A percentile compares a stretch with the other conserved stretches of the same genome.
Evolutionary conservation across 352 stramenopile genomes (phyloP).

Genomic region (Saprolegnia parasitica): DNA sequence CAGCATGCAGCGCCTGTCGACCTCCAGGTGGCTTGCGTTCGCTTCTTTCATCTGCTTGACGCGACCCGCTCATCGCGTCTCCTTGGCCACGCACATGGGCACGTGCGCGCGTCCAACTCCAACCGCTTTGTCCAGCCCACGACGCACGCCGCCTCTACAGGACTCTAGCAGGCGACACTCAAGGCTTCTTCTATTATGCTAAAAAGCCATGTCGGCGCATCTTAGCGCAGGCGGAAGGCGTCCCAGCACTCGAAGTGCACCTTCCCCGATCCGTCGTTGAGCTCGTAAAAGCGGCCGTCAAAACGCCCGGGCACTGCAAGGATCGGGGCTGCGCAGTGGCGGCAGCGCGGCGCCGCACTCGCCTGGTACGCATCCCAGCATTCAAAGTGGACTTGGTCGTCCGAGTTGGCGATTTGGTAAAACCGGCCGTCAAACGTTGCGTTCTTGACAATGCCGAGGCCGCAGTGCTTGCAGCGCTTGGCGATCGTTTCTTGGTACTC

Average conservation of each 20-base stretch:
- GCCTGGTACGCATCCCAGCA: conserved; percentile 81
- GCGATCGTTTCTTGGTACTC: conserved; percentile 64
- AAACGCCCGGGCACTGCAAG: conserved; percentile 66
- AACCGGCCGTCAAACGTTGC: conserved; percentile 72
- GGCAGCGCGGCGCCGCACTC: conserved; percentile 64
- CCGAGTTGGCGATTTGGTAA: conserved; percentile 60
- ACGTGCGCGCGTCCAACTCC: too few relatives aligned
- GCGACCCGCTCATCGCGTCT: too few relatives aligned
- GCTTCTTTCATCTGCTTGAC: too few relatives aligned
- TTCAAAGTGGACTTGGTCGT: conserved; percentile 73
- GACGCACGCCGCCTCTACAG: too few relatives aligned
- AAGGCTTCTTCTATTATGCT: too few relatives aligned
- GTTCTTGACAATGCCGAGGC: conserved; percentile 61
- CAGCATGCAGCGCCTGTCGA: too few relatives aligned
- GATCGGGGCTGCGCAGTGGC: conserved; percentile 69
- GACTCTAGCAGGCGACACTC: too few relatives aligned
- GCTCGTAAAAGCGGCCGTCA: conserved; percentile 79
- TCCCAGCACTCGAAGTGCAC: conserved; percentile 87
- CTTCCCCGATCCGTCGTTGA: conserved; percentile 67
- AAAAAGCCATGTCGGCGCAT: too few relatives aligned
- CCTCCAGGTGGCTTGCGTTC: too few relatives aligned
- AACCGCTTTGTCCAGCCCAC: too few relatives aligned
- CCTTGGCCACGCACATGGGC: too few relatives aligned
- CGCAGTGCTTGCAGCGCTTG: conserved; percentile 67
- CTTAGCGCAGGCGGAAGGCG: conserved; percentile 38